Evolutionary conservation across 306 rosid species (phyloP).

Genomic region (Prunus dulcis): DNA sequence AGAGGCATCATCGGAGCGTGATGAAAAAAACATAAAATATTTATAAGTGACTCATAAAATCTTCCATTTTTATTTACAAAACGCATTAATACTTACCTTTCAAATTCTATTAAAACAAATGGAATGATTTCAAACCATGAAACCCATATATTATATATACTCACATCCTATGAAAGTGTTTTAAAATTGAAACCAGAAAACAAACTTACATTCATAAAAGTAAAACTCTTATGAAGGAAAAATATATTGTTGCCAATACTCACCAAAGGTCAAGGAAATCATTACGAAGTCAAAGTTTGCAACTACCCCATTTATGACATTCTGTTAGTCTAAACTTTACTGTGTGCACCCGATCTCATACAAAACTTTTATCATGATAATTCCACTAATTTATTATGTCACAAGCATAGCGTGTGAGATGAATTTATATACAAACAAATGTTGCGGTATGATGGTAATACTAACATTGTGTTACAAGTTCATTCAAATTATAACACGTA

Average conservation of each 20-base stretch:
- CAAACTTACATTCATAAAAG: not conserved
- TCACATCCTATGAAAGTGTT: not conserved
- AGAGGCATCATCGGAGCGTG: no score
- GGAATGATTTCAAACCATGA: not conserved
- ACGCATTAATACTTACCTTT: not conserved
- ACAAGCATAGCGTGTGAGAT: no score
- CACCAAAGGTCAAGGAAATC: not conserved
- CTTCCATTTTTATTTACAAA: not conserved
- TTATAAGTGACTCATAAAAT: not conserved
- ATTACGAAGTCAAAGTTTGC: not conserved
- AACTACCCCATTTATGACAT: conserved; percentile 3
- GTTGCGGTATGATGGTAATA: no score
- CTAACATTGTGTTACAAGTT: no score
- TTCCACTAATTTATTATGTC: no score
- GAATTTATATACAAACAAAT: no score
- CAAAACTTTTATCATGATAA: not conserved
- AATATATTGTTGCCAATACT: not conserved
- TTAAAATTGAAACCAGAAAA: not conserved
- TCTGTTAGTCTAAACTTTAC: not conserved
- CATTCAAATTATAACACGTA: no score
- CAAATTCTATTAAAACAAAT: not conserved
- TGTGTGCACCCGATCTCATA: not conserved
- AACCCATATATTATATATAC: not conserved
- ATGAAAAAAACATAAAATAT: no score
- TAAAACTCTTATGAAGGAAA: not conserved